Evolutionary conservation across 2,329 filamentous ascomycete genomes (phyloP).

Genomic region (Talaromyces sp.): DNA sequence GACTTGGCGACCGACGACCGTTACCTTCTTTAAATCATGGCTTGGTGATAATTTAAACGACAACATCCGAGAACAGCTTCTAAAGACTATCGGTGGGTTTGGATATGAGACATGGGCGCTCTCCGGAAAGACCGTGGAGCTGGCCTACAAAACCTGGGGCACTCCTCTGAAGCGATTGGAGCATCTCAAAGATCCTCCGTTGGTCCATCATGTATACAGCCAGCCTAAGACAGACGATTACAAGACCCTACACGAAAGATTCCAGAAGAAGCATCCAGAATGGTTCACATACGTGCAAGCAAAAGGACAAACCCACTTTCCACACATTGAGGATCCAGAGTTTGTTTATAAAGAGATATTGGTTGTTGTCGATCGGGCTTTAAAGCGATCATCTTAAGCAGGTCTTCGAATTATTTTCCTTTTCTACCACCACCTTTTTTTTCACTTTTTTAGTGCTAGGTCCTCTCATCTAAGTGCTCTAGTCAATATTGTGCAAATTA

Average conservation of each 20-base stretch:
- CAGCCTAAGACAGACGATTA: neutral
- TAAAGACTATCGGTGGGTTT: neutral
- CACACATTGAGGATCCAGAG: slow-evolving; percentile 1
- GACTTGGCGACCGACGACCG: neutral
- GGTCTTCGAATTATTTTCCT: too few species aligned
- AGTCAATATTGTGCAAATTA: too few species aligned
- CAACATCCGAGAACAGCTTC: neutral
- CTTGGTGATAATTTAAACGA: slow-evolving; percentile 1
- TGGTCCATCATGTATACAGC: neutral
- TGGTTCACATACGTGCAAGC: slow-evolving; percentile 1
- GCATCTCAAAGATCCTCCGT: neutral
- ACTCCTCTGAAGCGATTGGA: neutral
- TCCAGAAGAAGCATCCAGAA: neutral
- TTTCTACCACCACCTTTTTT: too few species aligned
- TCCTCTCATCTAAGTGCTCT: too few species aligned
- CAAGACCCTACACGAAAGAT: neutral
- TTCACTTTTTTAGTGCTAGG: too few species aligned
- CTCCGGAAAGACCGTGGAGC: neutral
- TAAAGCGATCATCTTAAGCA: neutral
- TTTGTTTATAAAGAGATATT: slow-evolving; percentile 1
- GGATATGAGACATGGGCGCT: slow-evolving; percentile 2
- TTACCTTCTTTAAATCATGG: neutral
- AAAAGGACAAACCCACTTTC: neutral
- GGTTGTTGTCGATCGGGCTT: neutral
- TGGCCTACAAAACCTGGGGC: neutral